Evolutionary conservation across 495 filamentous ascomycete genomes (phyloP).

Genomic region (Aspergillus affinis): DNA sequence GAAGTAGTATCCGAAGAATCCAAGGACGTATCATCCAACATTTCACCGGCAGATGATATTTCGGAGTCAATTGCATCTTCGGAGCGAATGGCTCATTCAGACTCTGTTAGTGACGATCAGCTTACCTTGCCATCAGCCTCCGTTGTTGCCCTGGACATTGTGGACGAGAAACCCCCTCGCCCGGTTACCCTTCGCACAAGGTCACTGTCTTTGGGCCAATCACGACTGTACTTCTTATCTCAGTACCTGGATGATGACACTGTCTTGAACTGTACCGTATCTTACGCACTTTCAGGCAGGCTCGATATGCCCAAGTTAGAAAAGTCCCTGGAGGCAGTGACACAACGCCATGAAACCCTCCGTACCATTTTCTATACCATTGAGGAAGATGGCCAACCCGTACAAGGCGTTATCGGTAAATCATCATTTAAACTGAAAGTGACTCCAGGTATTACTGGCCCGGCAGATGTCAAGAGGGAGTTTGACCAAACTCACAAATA

Average conservation of each 20-base stretch:
- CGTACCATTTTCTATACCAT: conserved; percentile 2
- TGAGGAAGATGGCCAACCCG: background rate
- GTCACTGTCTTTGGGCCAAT: conserved; percentile 7
- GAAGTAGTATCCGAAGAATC: too few relatives aligned
- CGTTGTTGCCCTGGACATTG: too few relatives aligned
- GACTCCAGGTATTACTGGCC: background rate
- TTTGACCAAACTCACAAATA: conserved; percentile 27
- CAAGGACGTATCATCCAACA: too few relatives aligned
- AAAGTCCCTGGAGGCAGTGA: background rate
- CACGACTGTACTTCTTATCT: conserved; percentile 3
- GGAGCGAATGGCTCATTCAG: too few relatives aligned
- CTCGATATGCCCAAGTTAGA: background rate
- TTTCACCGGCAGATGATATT: too few relatives aligned
- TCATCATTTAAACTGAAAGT: background rate
- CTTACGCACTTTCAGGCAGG: background rate
- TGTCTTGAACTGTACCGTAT: conserved; percentile 7
- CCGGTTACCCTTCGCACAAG: background rate
- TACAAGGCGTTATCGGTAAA: background rate
- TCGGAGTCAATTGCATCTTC: too few relatives aligned
- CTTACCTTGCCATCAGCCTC: too few relatives aligned
- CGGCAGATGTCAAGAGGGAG: conserved; percentile 32
- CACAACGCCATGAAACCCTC: conserved; percentile 1
- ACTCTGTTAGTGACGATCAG: too few relatives aligned
- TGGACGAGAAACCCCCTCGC: conserved; percentile 6
- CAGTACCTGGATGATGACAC: conserved; percentile 8